Percentiles rank a stretch among this genome's conserved stretches.
Evolutionary conservation across 371 early-diverging fungal genomes (phyloP).

Genomic region (Zancudomyces culisetae): DNA sequence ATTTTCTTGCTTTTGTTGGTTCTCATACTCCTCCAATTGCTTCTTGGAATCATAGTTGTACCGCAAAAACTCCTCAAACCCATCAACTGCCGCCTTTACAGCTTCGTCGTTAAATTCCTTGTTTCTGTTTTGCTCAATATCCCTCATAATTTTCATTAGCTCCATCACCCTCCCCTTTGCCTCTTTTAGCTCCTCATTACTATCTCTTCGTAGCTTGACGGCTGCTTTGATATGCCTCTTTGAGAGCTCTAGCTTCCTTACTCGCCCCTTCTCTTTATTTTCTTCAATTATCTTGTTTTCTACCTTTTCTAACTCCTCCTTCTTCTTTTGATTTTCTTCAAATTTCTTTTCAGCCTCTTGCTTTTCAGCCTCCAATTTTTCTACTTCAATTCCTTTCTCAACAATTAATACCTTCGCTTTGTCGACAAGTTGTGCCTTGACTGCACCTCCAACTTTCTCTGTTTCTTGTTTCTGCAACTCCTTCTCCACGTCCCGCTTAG

Average conservation of each 20-base stretch:
- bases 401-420: constrained; percentile 19
- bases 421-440: constrained; percentile 14
- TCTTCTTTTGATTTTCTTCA: constrained; percentile 18
- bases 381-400: constrained; percentile 15
- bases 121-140: constrained; percentile 48
- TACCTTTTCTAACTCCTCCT: constrained; percentile 19
- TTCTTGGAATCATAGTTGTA: neutral
- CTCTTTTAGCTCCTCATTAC: neutral
- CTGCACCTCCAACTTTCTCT: constrained; percentile 10
- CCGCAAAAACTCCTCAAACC: constrained; percentile 32
- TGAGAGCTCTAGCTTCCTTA: neutral
- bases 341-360: constrained; percentile 16
- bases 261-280: constrained; percentile 3
- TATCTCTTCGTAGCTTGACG: neutral
- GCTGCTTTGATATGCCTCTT: neutral
- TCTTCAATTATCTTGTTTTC: constrained; percentile 21
- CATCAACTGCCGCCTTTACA: constrained; percentile 38
- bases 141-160: constrained; percentile 27
- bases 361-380: constrained; percentile 13
- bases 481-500: constrained; percentile 8
- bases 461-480: constrained; percentile 8
- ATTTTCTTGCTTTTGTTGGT: constrained; percentile 8
- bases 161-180: neutral
- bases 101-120: constrained; percentile 59
- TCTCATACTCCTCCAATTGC: constrained; percentile 13